These are phyloP conservation scores for Colletotrichum lindemuthianum DNA, from an alignment of 2,329 filamentous ascomycete genomes.

Conservation along the genomic window DNA sequence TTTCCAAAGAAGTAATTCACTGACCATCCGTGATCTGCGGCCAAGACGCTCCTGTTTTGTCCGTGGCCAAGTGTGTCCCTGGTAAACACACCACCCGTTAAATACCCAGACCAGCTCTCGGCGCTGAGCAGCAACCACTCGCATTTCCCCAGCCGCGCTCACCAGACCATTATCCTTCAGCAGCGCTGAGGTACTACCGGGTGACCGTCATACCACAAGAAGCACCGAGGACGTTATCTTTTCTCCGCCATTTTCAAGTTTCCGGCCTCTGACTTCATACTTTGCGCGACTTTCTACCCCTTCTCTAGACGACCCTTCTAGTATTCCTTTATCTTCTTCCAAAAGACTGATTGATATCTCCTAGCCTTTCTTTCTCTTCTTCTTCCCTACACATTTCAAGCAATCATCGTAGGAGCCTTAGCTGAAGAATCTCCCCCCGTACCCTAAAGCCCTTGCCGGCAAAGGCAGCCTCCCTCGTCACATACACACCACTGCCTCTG, in stretches of 20 bases:
- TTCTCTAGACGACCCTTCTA: slow-evolving; percentile 14
- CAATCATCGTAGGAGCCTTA: slow-evolving; percentile 16
- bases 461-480: slow-evolving; percentile 26
- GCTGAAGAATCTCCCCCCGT: slow-evolving; percentile 12
- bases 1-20: slow-evolving; percentile 4
- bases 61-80: slow-evolving; percentile 15
- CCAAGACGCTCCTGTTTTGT: slow-evolving; percentile 15
- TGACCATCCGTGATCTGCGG: slow-evolving; percentile 19
- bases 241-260: slow-evolving; percentile 21
- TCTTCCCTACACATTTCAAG: background rate
- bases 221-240: background rate
- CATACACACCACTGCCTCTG: slow-evolving; percentile 20
- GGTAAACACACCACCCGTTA: slow-evolving; percentile 28
- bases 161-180: slow-evolving; percentile 33
- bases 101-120: slow-evolving; percentile 25
- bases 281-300: slow-evolving; percentile 12
- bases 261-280: slow-evolving; percentile 12
- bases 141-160: slow-evolving; percentile 9
- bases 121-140: slow-evolving; percentile 10
- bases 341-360: background rate
- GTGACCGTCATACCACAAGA: slow-evolving; percentile 31
- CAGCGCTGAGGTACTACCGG: slow-evolving; percentile 30
- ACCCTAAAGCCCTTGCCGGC: slow-evolving; percentile 25
- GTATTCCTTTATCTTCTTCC: slow-evolving; percentile 1
- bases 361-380: background rate